Base-by-base conservation (phyloP, 2,329 filamentous ascomycete genomes). In the Cercospora berteroae region DNA sequence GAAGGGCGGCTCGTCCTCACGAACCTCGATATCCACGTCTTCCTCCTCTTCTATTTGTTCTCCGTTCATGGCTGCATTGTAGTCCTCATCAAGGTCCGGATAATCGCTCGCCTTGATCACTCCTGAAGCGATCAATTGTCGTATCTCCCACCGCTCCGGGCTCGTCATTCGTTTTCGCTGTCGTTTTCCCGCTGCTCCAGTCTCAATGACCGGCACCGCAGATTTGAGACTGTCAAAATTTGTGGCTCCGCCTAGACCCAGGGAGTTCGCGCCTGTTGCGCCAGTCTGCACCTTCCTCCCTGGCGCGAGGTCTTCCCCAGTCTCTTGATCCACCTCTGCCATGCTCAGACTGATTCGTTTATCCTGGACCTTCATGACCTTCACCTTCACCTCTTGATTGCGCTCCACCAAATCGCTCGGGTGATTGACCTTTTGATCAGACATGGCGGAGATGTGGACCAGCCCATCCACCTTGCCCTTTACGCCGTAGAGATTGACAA, bases 1-100 rank as follows among this genome's bases (percentile, higher is more conserved):
- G 83, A 99, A 99, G 0, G 95, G 95, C 0, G 95, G 96, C 75
- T 99, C 95, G 74, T 99, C 95, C 69, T 99, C 95, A 72, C 90
- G 88, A 31, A 99, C 92, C 79, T 99, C 95, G 70, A 99, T 99
- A 74, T 99, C 95, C 4, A 99, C 88, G 76, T 99, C 95, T 79
- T 97, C 92, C 77, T 99, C 95, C 70, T 98, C 86, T 77, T 97
- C 93, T 79, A 98, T 89, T 63, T 92, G 90, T 72, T 97, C 92
- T 16, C 93, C 94, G 27, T 90, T 90, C 27, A 97, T 82, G 0
- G 93, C 94, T 16, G 92, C 90, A 70, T 97, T 90, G 78, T 96
- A 97, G 66, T 98, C 94, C 73, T 97, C 93, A 72, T 98, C 92
- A 29, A 98, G 86, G 70, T 97, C 94, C 0, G 95, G 95, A 77